A percentile compares a stretch with the other conserved stretches of the same genome.
phyloP scores from a whole-genome alignment of 1,139 yeast genomes.

The Suhomyces bribrorum region DNA sequence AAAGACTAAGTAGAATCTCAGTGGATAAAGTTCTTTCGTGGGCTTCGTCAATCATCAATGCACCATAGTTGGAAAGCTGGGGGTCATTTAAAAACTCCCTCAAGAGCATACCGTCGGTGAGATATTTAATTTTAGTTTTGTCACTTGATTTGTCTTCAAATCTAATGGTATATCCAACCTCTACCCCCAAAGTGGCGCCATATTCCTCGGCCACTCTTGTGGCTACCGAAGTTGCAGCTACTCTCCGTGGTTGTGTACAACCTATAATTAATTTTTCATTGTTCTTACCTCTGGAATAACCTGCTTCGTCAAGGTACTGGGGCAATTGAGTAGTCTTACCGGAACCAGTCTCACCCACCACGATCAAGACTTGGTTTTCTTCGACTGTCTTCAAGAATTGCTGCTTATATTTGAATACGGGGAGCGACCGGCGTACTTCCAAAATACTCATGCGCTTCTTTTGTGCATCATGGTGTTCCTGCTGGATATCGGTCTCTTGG shows the following conservation, averaged over 20 bases:
- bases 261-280: conserved; percentile 54
- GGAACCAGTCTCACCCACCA: conserved; percentile 97
- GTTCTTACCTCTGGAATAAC: conserved; percentile 54
- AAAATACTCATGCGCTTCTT: conserved; percentile 39
- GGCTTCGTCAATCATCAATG: conserved; percentile 93
- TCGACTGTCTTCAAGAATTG: conserved; percentile 63
- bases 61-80: conserved; percentile 64
- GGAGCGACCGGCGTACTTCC: conserved; percentile 63
- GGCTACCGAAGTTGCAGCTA: conserved; percentile 94
- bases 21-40: conserved; percentile 95
- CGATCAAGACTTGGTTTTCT: conserved; percentile 72
- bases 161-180: conserved; percentile 86
- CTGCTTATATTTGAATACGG: conserved; percentile 68
- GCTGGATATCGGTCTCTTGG: conserved; percentile 21
- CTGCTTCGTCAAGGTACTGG: conserved; percentile 82
- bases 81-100: conserved; percentile 85
- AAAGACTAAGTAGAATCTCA: conserved; percentile 79
- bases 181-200: conserved; percentile 67
- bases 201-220: conserved; percentile 88
- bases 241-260: conserved; percentile 95
- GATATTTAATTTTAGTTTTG: conserved; percentile 72
- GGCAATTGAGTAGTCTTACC: conserved; percentile 97
- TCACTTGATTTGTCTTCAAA: conserved; percentile 75
- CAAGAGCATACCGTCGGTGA: conserved; percentile 93
- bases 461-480: too few relatives aligned